Conservation (phyloP, 306 rosid species). For the Rosa rugosa region DNA sequence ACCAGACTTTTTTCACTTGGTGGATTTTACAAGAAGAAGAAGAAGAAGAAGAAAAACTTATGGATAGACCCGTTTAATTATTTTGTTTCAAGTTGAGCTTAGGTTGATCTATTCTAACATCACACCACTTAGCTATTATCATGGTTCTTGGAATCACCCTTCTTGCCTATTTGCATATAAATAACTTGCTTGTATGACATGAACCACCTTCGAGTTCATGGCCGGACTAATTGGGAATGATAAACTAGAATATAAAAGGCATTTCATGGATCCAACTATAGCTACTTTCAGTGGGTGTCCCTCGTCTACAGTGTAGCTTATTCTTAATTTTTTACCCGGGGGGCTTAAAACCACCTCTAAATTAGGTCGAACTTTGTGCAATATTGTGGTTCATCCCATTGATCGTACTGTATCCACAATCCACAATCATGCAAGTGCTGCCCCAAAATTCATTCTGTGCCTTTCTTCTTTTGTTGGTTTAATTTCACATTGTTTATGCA, state of each 20-base stretch:
- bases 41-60: not conserved
- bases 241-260: not conserved
- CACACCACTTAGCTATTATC: not conserved
- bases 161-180: not conserved
- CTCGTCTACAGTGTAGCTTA: not conserved
- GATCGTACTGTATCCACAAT: not conserved
- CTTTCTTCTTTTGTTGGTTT: not conserved
- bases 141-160: not conserved
- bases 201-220: not conserved
- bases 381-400: not conserved
- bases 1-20: not conserved
- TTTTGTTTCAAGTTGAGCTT: no score
- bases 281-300: slow-evolving; percentile 2
- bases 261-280: not conserved
- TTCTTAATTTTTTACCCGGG: not conserved
- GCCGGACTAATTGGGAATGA: not conserved
- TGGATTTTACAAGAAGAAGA: not conserved
- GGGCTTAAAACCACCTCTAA: slow-evolving; percentile 4
- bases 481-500: no score
- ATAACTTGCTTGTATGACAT: not conserved
- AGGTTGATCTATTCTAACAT: no score
- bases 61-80: not conserved
- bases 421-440: not conserved
- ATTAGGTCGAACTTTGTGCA: slow-evolving; percentile 6
- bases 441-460: not conserved